Percentiles rank a stretch among this genome's conserved stretches.
Conservation (phyloP, 768 basidiomycete species). For the Postia placenta region DNA sequence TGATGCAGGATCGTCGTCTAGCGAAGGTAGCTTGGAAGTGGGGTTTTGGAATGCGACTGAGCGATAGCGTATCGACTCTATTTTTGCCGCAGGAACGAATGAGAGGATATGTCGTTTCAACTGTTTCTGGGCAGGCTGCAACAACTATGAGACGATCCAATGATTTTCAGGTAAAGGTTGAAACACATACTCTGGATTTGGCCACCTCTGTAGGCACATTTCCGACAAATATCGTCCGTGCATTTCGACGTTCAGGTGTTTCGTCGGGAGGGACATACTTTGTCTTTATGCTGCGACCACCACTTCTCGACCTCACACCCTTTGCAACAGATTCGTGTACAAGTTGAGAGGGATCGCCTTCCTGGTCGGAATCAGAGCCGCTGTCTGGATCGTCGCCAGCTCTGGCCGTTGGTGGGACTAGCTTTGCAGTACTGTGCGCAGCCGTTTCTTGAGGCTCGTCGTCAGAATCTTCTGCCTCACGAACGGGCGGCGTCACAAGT, state of each 20-base stretch:
- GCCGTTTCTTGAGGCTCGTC: too few relatives aligned
- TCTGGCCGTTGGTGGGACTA: too few relatives aligned
- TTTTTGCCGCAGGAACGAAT: slow-evolving; percentile 66
- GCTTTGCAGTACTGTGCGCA: too few relatives aligned
- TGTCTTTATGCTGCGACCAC: slow-evolving; percentile 24
- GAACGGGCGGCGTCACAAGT: too few relatives aligned
- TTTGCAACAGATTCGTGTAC: slow-evolving; percentile 58
- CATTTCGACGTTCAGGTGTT: slow-evolving; percentile 64
- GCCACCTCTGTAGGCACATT: slow-evolving; percentile 77
- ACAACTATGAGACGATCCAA: neutral
- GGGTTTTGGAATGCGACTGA: slow-evolving; percentile 88
- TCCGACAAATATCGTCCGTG: slow-evolving; percentile 87
- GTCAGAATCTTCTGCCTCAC: neutral
- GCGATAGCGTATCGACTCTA: slow-evolving; percentile 91
- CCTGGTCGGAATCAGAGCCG: slow-evolving; percentile 27
- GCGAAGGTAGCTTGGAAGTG: slow-evolving; percentile 52
- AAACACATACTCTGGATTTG: slow-evolving; percentile 58
- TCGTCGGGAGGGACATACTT: slow-evolving; percentile 65
- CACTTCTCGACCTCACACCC: slow-evolving; percentile 22
- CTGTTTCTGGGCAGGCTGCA: slow-evolving; percentile 67
- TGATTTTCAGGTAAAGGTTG: neutral
- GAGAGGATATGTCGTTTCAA: slow-evolving; percentile 73
- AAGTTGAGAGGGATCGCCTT: slow-evolving; percentile 31
- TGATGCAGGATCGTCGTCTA: slow-evolving; percentile 24
- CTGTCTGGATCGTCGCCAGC: neutral